Evolutionary conservation across 306 rosid species (phyloP), one percentile per base, ranked within the genome.

Genomic region (Psophocarpus tetragonolobus): DNA sequence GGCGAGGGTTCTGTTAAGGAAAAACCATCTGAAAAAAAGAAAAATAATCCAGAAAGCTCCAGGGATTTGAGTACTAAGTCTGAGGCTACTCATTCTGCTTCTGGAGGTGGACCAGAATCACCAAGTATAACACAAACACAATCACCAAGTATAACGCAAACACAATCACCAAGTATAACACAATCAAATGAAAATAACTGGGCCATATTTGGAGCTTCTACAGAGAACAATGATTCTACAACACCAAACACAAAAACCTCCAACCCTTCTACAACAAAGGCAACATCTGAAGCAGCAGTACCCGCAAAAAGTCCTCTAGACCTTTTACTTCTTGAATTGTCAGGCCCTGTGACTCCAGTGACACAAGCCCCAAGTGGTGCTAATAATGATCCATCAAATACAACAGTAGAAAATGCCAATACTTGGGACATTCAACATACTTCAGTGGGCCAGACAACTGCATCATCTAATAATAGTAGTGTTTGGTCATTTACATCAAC

Each of bases 311-410:
- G 79, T 78, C 80, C 87, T 70, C 15, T 91, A 81, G 98, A 92
- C 79, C 81, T 84, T 58, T 85, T 92, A 77, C 84, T 95, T 62
- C 62, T 82, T 26, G 97, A 83, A 47, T 82, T 89, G 80, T 85
- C 92, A 27, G 82, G 80, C 26, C 90, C 94, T 44, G 71, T 85
- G 42, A 5, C 53, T 77, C 60, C 82, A 47, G 72, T 60, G 3
- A 75, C 61, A 74, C 81, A 73, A 74, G 77, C 72, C 29, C 69
- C 85, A 67, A 21, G 18, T n/a, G 73, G 57, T 57, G 71, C 8
- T 15, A 78, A 41, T n/a, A 76, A 30, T 69, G 73, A 68, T 77
- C 76, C 75, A 23, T 74, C 89, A 79, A 58, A 76, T 32, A 23
- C 71, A 45, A 79, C 73, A 0, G 41, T 24, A 82, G 85, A 81